Percentiles rank a stretch among this genome's conserved stretches.
Evolutionary conservation across 176 grass and related monocot species (phyloP).

Genomic region (Miscanthus lutarioriparius): DNA sequence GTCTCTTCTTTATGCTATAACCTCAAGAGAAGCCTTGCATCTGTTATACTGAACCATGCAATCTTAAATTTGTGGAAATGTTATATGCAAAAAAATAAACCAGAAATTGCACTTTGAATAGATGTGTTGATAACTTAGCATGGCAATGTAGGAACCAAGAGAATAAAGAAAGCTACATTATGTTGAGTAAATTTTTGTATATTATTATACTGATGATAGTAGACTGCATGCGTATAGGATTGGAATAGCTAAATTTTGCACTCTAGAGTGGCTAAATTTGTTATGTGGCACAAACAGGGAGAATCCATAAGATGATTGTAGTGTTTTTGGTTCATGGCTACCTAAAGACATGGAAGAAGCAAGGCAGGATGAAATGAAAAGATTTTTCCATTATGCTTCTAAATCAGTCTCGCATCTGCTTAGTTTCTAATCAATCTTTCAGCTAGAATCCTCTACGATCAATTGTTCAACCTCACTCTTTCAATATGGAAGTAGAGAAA

Average conservation of each 20-base stretch:
- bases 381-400: not conserved
- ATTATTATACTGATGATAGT: not conserved
- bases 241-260: constrained; percentile 4
- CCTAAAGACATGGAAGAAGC: not conserved
- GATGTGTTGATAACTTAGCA: not conserved
- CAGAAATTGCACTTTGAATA: not conserved
- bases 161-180: not conserved
- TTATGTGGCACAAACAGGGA: not conserved
- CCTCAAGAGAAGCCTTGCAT: constrained; percentile 8
- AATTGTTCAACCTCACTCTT: not conserved
- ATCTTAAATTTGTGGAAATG: constrained; percentile 9
- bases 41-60: not conserved
- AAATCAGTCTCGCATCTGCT: not conserved
- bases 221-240: not conserved
- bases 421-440: not conserved
- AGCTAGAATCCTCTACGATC: not conserved
- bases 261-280: not conserved
- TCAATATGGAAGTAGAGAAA: not conserved
- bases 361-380: not conserved
- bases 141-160: not conserved
- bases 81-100: not conserved
- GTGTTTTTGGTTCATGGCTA: not conserved
- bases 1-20: constrained; percentile 41
- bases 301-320: not conserved
- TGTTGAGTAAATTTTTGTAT: not conserved